phyloP scores from a whole-genome alignment of 2,329 filamentous ascomycete genomes.

The Xylaria sp. region DNA sequence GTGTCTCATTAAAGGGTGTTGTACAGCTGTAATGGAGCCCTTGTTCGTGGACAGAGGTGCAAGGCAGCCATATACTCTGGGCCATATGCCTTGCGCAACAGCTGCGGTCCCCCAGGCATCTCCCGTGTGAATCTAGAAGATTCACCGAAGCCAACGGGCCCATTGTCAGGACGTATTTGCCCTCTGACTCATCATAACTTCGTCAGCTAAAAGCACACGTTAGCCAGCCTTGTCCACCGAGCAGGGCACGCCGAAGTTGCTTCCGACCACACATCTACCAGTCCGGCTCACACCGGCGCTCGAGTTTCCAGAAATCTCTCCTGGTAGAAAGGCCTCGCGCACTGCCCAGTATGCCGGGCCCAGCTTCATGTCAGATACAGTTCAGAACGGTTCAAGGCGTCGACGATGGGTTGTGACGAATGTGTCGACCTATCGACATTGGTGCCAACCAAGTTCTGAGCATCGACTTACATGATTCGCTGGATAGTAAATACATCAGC shows the following conservation, averaged over 20 bases:
- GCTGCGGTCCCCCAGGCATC: neutral
- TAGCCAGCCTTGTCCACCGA: slow-evolving; percentile 57
- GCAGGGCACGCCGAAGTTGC: slow-evolving; percentile 52
- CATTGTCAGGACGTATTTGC: neutral
- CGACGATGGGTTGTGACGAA: slow-evolving; percentile 66
- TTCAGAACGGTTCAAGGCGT: slow-evolving; percentile 71
- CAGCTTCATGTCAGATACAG: slow-evolving; percentile 73
- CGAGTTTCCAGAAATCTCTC: slow-evolving; percentile 62
- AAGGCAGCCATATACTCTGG: slow-evolving; percentile 40
- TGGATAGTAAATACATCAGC: slow-evolving; percentile 65
- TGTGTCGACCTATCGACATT: slow-evolving; percentile 64
- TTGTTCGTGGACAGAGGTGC: slow-evolving; percentile 61
- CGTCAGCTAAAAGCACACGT: slow-evolving; percentile 61
- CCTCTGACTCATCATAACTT: neutral
- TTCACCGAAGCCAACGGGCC: slow-evolving; percentile 51
- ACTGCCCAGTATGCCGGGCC: slow-evolving; percentile 67
- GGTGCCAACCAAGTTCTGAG: slow-evolving; percentile 62
- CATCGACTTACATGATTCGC: slow-evolving; percentile 70
- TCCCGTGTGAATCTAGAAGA: neutral
- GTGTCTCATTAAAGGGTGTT: slow-evolving; percentile 62
- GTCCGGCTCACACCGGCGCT: slow-evolving; percentile 61
- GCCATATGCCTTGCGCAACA: slow-evolving; percentile 63
- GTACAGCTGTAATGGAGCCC: slow-evolving; percentile 69
- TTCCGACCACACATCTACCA: neutral
- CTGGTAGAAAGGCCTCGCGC: slow-evolving; percentile 69